Base-by-base conservation (phyloP, 306 rosid genomes). In the Sesbania bispinosa region DNA sequence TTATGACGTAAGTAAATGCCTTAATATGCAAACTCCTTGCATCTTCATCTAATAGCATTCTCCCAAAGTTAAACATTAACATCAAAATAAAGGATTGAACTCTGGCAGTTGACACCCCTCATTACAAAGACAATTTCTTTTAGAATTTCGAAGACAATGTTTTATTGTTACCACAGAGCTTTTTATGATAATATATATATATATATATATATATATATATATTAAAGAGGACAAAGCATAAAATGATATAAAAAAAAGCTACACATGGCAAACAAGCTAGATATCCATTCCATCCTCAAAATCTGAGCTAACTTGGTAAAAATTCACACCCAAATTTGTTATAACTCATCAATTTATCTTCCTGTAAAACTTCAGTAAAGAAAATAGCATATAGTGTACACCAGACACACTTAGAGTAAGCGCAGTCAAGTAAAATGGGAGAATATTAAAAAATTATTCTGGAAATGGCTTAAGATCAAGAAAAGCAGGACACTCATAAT, bases 171-270 rank as follows among this genome's bases (percentile, higher is more conserved):
- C 16, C 60, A 20, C 47, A 62, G 43, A 15, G 51, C 15, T 46
- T 33, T 42, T 13, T 23, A 54, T n/a, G n/a, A n/a, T n/a, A n/a
- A n/a, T n/a, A n/a, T n/a, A n/a, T n/a, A n/a, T n/a, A n/a, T n/a
- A n/a, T n/a, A n/a, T n/a, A n/a, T n/a, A n/a, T n/a, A n/a, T n/a
- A n/a, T n/a, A 74, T 24, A 48, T 57, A 47, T 7, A 46, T 65
- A 47, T 1, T 36, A 15, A 18, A 26, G 19, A 47, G 46, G 53
- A 32, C 10, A 48, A 26, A 67, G 39, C 59, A 73, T 15, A 62
- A 55, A 79, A 69, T 16, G 50, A 43, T 62, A n/a, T n/a, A n/a
- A 57, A 55, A 73, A 20, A 73, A 43, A 45, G 14, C 14, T 53
- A 48, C 66, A 57, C 4, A 42, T 7, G 30, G 8, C 48, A 57